A percentile compares a stretch with the other conserved stretches of the same genome.
These are phyloP conservation scores for Beauveria rudraprayagi DNA, from an alignment of 2,329 filamentous ascomycete species.

Conservation along the genomic window DNA sequence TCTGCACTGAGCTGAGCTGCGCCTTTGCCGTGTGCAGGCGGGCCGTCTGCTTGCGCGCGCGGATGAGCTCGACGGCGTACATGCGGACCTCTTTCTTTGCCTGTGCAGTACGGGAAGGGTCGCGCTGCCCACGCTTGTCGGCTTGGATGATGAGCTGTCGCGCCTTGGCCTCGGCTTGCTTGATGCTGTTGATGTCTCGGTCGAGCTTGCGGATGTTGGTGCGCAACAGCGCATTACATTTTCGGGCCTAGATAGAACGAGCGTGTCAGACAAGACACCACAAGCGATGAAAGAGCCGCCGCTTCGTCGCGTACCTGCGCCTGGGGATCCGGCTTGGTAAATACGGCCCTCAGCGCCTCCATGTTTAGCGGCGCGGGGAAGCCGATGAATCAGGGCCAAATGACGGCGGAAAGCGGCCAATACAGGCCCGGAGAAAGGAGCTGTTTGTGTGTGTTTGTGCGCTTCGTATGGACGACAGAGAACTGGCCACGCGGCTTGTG, in stretches of 20 bases:
- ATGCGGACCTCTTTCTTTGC: constrained; percentile 75
- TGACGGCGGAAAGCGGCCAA: neutral
- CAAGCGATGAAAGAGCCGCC: neutral
- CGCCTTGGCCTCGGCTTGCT: constrained; percentile 73
- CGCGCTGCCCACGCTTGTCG: constrained; percentile 70
- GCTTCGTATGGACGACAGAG: neutral
- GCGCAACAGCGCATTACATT: constrained; percentile 88
- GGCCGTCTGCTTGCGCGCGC: constrained; percentile 64
- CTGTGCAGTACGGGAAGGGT: constrained; percentile 70
- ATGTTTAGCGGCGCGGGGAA: constrained; percentile 40
- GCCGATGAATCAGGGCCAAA: constrained; percentile 2
- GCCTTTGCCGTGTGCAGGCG: constrained; percentile 82
- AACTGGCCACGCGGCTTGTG: neutral
- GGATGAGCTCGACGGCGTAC: constrained; percentile 82
- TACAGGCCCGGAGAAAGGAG: neutral
- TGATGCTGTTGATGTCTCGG: constrained; percentile 76
- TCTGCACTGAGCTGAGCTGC: constrained; percentile 84
- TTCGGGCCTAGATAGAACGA: constrained; percentile 60
- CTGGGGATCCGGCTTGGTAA: constrained; percentile 88
- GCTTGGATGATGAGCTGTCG: constrained; percentile 78
- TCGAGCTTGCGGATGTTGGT: constrained; percentile 89
- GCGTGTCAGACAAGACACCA: neutral
- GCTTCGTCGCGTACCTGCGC: constrained; percentile 59
- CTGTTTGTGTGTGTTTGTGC: neutral
- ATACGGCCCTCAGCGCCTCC: constrained; percentile 80